These are phyloP conservation scores for Talaromyces wortmannii DNA, from an alignment of 495 filamentous ascomycete genomes.

Conservation along the genomic window DNA sequence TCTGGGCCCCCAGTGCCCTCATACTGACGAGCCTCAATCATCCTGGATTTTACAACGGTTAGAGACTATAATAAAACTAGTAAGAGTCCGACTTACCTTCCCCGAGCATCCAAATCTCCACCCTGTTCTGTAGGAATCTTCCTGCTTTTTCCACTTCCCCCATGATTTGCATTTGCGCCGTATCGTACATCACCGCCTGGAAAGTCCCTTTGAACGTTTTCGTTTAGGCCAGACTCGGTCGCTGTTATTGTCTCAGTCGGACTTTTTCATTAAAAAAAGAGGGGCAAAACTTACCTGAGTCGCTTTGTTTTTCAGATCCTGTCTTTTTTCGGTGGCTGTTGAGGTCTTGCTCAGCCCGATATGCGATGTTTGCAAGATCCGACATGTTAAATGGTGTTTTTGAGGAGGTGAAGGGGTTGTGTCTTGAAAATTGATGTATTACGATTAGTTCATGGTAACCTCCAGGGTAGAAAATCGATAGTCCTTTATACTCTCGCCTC, in stretches of 20 bases:
- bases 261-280: neutral
- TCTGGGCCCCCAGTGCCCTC: slow-evolving; percentile 46
- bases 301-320: slow-evolving; percentile 32
- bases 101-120: slow-evolving; percentile 37
- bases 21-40: slow-evolving; percentile 40
- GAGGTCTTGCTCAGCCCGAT: slow-evolving; percentile 45
- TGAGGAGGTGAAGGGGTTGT: neutral
- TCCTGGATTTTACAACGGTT: slow-evolving; percentile 12
- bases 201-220: slow-evolving; percentile 37
- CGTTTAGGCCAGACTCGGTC: slow-evolving; percentile 47
- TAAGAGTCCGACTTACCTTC: slow-evolving; percentile 21
- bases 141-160: slow-evolving; percentile 42
- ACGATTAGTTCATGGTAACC: neutral
- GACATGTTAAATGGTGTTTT: slow-evolving; percentile 11
- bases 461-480: no score
- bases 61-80: neutral
- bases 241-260: slow-evolving; percentile 17
- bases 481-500: slow-evolving; percentile 15
- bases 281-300: slow-evolving; percentile 31
- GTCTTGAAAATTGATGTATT: neutral
- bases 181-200: slow-evolving; percentile 33
- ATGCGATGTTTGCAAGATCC: slow-evolving; percentile 13
- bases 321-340: slow-evolving; percentile 47
- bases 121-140: slow-evolving; percentile 45
- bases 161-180: slow-evolving; percentile 37